A percentile compares a stretch with the other conserved stretches of the same genome.
phyloP scores from a whole-genome alignment of 805 yeast species.

The Nakazawaea pomicola region DNA sequence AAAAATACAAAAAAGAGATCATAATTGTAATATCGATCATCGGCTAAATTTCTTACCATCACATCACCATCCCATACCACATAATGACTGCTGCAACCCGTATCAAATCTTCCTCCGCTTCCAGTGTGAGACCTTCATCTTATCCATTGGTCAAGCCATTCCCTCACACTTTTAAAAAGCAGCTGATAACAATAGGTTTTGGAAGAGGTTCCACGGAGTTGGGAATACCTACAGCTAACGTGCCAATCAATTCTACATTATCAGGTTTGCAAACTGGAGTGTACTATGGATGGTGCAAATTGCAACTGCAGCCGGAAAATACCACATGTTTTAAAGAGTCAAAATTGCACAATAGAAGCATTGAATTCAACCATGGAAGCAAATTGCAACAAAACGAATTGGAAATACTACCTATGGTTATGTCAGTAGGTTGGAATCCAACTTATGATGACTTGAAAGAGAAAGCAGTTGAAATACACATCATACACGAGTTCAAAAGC shows the following conservation, averaged over 20 bases:
- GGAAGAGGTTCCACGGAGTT: constrained; percentile 94
- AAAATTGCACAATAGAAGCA: constrained; percentile 29
- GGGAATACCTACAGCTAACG: constrained; percentile 94
- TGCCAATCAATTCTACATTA: constrained; percentile 53
- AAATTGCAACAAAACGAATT: constrained; percentile 35
- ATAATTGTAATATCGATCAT: too few species aligned
- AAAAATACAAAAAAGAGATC: too few species aligned
- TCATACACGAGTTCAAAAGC: constrained; percentile 62
- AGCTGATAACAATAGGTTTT: constrained; percentile 71
- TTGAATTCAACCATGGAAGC: constrained; percentile 59
- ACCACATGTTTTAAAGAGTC: constrained; percentile 17
- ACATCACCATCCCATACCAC: too few species aligned
- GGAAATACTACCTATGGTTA: constrained; percentile 75
- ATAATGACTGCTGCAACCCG: not conserved
- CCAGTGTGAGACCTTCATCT: constrained; percentile 7
- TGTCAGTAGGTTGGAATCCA: constrained; percentile 96
- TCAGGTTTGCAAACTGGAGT: constrained; percentile 65
- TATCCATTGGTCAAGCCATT: constrained; percentile 33
- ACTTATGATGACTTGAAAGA: constrained; percentile 74
- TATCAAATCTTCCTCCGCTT: constrained; percentile 1
- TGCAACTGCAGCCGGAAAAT: constrained; percentile 10
- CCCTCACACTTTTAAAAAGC: constrained; percentile 42
- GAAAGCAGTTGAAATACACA: constrained; percentile 76
- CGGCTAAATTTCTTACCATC: too few species aligned
- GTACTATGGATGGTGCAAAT: constrained; percentile 68